Evolutionary conservation across 192 early-diverging fungal species (phyloP).

Genomic region (Rhizophagus clarus): DNA sequence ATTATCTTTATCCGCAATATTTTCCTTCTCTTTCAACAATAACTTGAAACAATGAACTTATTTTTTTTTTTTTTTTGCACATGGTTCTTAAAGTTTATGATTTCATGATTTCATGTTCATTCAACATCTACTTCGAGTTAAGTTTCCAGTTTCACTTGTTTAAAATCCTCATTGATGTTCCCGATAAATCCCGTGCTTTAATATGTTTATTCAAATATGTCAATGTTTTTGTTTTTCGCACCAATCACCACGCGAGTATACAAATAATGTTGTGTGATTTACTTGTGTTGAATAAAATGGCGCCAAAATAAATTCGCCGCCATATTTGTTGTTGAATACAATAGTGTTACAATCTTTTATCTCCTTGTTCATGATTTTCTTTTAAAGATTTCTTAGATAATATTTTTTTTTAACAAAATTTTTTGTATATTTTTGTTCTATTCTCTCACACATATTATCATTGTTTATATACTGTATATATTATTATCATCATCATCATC

Average conservation of each 20-base stretch:
- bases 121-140: not conserved
- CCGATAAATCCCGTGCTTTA: not conserved
- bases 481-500: too few relatives aligned
- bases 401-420: not conserved
- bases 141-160: not conserved
- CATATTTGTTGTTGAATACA: conserved; percentile 13
- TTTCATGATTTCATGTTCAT: not conserved
- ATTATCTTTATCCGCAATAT: not conserved
- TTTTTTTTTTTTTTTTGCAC: too few relatives aligned
- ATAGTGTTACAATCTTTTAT: not conserved
- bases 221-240: conserved; percentile 3
- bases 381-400: not conserved
- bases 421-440: too few relatives aligned
- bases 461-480: too few relatives aligned
- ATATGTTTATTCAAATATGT: not conserved
- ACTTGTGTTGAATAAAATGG: not conserved
- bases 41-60: not conserved
- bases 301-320: not conserved
- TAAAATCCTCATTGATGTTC: too few relatives aligned
- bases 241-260: conserved; percentile 15
- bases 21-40: not conserved
- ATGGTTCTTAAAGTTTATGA: not conserved
- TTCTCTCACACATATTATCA: too few relatives aligned
- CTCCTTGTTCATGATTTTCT: not conserved
- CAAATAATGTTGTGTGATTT: not conserved